Percentiles rank a stretch among this genome's conserved stretches.
Evolutionary conservation across 2,329 filamentous ascomycete genomes (phyloP).

Genomic region (Incumbomyces lentus): DNA sequence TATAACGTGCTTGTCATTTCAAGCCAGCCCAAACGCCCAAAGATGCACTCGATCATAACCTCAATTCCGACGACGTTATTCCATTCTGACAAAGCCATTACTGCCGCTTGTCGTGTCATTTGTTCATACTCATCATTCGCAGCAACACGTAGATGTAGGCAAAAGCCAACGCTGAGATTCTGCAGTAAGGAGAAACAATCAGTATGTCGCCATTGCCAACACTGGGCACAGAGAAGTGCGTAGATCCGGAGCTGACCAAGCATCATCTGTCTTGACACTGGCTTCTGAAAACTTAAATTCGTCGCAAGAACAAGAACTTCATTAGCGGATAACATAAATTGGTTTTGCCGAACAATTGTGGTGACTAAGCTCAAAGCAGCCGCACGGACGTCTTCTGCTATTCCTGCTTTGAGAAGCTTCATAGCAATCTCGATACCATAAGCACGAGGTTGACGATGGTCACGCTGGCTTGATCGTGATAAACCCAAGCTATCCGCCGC

Average conservation of each 20-base stretch:
- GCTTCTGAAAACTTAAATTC: not conserved
- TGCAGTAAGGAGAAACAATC: not conserved
- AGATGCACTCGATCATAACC: slow-evolving; percentile 27
- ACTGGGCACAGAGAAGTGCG: not conserved
- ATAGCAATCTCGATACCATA: not conserved
- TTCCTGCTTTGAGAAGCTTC: not conserved
- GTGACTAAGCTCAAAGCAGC: not conserved
- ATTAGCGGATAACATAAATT: too few species aligned
- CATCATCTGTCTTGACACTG: slow-evolving; percentile 4
- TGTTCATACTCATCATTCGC: slow-evolving; percentile 15
- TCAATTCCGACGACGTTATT: slow-evolving; percentile 28
- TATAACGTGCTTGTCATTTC: slow-evolving; percentile 46
- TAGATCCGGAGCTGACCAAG: not conserved
- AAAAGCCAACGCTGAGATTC: not conserved
- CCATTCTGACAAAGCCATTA: slow-evolving; percentile 27
- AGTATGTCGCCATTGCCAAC: not conserved
- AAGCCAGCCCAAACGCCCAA: slow-evolving; percentile 23
- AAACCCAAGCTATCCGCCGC: too few species aligned
- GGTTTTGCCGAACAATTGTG: too few species aligned
- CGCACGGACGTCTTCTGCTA: not conserved
- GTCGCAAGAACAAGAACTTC: too few species aligned
- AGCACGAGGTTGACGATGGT: not conserved
- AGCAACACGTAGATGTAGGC: slow-evolving; percentile 11
- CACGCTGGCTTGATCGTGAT: too few species aligned
- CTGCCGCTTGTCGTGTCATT: slow-evolving; percentile 15